Conservation (phyloP, 2,329 filamentous ascomycete species). For the Clonostachys rhizophaga region DNA sequence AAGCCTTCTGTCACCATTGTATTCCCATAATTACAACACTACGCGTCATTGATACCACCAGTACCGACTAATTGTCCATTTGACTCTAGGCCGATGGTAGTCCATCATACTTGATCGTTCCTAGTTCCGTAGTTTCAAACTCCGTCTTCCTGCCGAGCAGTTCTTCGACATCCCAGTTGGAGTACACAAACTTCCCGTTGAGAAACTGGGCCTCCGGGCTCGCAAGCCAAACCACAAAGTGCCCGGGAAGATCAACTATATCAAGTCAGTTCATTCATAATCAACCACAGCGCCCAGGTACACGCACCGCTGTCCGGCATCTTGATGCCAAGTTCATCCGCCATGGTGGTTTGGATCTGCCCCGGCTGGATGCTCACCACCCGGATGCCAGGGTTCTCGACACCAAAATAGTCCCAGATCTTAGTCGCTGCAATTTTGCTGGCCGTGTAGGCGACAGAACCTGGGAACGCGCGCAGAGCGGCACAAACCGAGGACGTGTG, state of each 20-base stretch:
- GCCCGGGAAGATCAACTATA: conserved; percentile 9
- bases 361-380: neutral
- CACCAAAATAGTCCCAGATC: neutral
- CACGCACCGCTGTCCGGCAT: too few relatives aligned
- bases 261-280: neutral
- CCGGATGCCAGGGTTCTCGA: neutral
- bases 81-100: neutral
- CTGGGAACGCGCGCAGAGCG: neutral
- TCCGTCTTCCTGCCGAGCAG: neutral
- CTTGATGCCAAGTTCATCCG: neutral
- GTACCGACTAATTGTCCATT: too few relatives aligned
- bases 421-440: neutral
- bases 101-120: neutral
- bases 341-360: neutral
- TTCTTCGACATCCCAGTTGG: conserved; percentile 1
- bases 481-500: neutral
- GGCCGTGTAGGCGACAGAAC: neutral
- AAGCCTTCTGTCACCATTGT: too few relatives aligned
- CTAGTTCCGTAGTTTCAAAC: neutral
- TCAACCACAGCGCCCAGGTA: too few relatives aligned
- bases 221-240: conserved; percentile 9
- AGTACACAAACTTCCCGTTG: neutral
- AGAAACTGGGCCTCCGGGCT: conserved; percentile 5
- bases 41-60: too few relatives aligned
- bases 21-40: too few relatives aligned